phyloP scores from a whole-genome alignment of 179 eudicot species.

The Vitellaria paradoxa region DNA sequence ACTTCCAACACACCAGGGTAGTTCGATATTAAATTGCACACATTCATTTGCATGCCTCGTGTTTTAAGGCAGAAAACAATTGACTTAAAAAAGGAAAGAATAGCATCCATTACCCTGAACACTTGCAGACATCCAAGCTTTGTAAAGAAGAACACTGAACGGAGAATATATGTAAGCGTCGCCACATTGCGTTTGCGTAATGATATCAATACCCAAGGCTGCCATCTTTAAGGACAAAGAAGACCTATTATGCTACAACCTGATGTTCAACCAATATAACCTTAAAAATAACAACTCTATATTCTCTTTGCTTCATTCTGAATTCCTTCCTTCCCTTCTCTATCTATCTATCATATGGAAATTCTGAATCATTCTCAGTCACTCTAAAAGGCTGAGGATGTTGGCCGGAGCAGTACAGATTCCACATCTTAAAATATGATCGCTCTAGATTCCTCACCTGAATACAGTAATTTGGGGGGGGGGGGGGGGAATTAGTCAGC shows the following conservation, averaged over 20 bases:
- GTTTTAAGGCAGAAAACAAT: no score
- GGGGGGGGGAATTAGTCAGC: background rate
- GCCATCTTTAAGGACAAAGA: conserved; percentile 2
- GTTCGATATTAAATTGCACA: no score
- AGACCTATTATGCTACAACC: no score
- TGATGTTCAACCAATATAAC: background rate
- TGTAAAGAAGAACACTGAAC: no score
- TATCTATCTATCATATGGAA: conserved; percentile 60
- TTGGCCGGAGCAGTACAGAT: conserved; percentile 76
- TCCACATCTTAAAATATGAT: conserved; percentile 96
- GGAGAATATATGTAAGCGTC: no score
- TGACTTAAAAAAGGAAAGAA: no score
- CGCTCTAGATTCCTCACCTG: conserved; percentile 95
- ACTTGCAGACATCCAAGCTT: no score
- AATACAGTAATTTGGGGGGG: background rate
- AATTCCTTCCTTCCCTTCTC: conserved; percentile 19
- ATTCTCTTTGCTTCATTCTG: conserved; percentile 41
- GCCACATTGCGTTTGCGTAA: no score
- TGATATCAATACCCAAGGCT: no score
- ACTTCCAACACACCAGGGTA: no score
- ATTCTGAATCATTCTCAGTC: conserved; percentile 71
- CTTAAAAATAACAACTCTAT: conserved; percentile 2
- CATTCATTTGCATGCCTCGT: no score
- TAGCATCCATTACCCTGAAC: no score
- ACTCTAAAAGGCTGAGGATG: conserved; percentile 89